phyloP scores from a whole-genome alignment of 106 monocot genomes.

The Hemerocallis citrina region DNA sequence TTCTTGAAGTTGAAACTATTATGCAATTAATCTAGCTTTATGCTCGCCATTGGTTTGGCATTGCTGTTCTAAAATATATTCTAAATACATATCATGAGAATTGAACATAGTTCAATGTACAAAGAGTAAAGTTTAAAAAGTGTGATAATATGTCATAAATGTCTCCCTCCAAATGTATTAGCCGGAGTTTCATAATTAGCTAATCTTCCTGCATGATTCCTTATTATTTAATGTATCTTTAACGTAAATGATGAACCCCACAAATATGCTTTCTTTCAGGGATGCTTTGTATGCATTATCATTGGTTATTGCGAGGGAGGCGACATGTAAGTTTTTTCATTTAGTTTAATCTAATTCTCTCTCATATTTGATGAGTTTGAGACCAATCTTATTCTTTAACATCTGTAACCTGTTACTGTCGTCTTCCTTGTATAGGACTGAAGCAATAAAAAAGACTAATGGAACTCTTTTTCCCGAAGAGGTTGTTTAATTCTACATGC shows the following conservation, averaged over 20 bases:
- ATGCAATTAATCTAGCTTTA: too few species aligned
- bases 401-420: background rate
- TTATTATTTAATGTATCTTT: too few species aligned
- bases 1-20: too few species aligned
- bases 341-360: background rate
- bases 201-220: background rate
- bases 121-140: too few species aligned
- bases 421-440: conserved; percentile 42
- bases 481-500: conserved; percentile 35
- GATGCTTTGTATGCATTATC: conserved; percentile 91
- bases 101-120: too few species aligned
- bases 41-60: too few species aligned
- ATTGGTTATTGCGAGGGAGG: conserved; percentile 91
- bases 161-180: background rate
- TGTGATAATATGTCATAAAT: too few species aligned
- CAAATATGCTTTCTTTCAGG: conserved; percentile 39
- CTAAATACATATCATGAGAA: too few species aligned
- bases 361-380: background rate
- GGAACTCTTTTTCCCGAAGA: conserved; percentile 75
- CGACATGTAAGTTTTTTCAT: conserved; percentile 67
- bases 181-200: background rate
- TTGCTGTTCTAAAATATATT: too few species aligned
- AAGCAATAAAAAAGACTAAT: conserved; percentile 78
- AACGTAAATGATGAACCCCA: too few species aligned
- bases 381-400: background rate